Evolutionary conservation across 306 rosid genomes (phyloP), one percentile per base, ranked within the genome.

Genomic region (Prunus padus): DNA sequence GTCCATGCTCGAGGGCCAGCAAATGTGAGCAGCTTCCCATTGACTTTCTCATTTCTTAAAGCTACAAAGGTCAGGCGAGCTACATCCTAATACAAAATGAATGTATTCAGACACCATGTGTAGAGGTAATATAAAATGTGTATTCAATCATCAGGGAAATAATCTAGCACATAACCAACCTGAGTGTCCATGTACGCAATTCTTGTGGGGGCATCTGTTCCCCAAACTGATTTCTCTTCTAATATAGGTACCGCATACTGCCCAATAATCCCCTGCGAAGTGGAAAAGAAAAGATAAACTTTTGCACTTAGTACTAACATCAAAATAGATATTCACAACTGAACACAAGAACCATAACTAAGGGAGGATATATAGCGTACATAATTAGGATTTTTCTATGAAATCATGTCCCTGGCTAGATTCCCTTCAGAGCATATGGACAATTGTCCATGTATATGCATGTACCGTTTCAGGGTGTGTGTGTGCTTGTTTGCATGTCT

Each of bases 1-100:
- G 97, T 92, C 98, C 98, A 95, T 23, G 98, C 96, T 52, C 97
- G 93, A 46, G 98, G 97, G 45, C 98, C 98, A 25, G 98, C 96
- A 85, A 95, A 92, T 11, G 96, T 87, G 62, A 92, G 93, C 82
- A 95, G 93, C 81, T 87, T 88, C 75, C 96, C 95, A 74, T 85
- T 95, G 6, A 92, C 66, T 33, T 80, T 89, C 54, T 90, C 98
- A 83, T 90, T 95, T 56, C 97, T 84, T 62, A 90, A 57, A 55
- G 89, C 93, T 62, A 90, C 77, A 78, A 95, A 86, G 79, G 97
- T 95, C 87, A 95, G 86, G 59, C 96, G 97, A 75, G 97, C 95
- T 75, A 95, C 84, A 82, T 95, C 98, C 98, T 93, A 83, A 64
- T 59, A 75, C 46, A 68, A 64, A 49, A 69, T 45, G 45, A 16